Percentiles rank a stretch among this genome's conserved stretches.
Evolutionary conservation across 805 yeast species (phyloP).

Genomic region (Ogataea pignaliae): DNA sequence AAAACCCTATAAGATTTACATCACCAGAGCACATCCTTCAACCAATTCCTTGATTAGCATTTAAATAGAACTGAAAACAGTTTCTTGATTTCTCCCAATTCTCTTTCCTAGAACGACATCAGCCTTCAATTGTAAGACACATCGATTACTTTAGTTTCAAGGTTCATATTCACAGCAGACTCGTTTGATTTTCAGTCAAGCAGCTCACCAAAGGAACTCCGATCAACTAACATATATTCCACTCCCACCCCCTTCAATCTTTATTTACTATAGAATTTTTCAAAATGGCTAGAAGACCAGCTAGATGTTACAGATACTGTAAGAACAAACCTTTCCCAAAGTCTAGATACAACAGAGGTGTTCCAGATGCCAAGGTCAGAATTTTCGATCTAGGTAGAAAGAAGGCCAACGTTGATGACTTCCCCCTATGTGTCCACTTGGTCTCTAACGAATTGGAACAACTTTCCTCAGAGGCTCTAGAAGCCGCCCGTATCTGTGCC

Average conservation of each 20-base stretch:
- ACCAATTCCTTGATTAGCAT: too few species aligned
- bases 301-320: constrained; percentile 99
- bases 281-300: constrained; percentile 99
- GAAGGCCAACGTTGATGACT: constrained; percentile 99
- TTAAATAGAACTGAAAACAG: too few species aligned
- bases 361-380: constrained; percentile 99
- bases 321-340: constrained; percentile 99
- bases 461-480: constrained; percentile 98
- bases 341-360: constrained; percentile 99
- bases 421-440: constrained; percentile 98
- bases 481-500: constrained; percentile 99
- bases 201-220: background rate
- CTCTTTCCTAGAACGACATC: too few species aligned
- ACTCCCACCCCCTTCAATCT: background rate
- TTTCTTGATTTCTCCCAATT: too few species aligned
- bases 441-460: constrained; percentile 99
- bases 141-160: too few species aligned
- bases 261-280: constrained; percentile 22
- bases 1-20: too few species aligned
- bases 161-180: too few species aligned
- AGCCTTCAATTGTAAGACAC: too few species aligned
- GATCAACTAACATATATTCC: constrained; percentile 2
- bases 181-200: background rate
- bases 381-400: constrained; percentile 99
- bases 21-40: too few species aligned